phyloP scores from a whole-genome alignment of 768 basidiomycete genomes.

The Serendipita indica region DNA sequence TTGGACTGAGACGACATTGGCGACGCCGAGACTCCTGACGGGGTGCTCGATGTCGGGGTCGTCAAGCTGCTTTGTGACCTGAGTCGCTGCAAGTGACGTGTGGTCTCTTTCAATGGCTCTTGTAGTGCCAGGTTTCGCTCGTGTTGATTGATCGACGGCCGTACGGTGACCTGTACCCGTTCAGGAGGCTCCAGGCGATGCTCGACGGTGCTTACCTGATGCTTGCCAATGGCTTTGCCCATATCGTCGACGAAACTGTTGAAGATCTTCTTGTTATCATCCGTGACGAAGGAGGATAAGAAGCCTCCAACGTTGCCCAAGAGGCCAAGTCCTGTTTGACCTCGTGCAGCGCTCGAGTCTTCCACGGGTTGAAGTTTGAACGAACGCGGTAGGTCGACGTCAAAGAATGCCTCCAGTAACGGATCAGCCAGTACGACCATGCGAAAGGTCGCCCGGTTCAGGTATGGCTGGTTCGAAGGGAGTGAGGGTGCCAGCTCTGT shows the following conservation, averaged over 20 bases:
- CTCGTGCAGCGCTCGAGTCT: constrained; percentile 36
- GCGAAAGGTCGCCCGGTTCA: constrained; percentile 91
- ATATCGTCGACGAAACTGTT: constrained; percentile 88
- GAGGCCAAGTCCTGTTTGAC: constrained; percentile 33
- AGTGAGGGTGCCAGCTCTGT: constrained; percentile 32
- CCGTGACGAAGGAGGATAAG: constrained; percentile 79
- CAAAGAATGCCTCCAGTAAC: constrained; percentile 92
- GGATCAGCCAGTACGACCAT: constrained; percentile 99
- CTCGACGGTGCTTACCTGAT: constrained; percentile 39
- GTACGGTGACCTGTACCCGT: constrained; percentile 47
- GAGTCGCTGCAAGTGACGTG: constrained; percentile 22
- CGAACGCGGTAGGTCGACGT: constrained; percentile 74
- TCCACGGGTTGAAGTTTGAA: constrained; percentile 60
- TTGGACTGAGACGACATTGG: constrained; percentile 16
- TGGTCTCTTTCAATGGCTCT: constrained; percentile 65
- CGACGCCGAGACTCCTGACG: constrained; percentile 13
- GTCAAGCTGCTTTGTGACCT: constrained; percentile 18
- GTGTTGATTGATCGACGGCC: constrained; percentile 75
- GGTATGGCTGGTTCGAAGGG: constrained; percentile 74
- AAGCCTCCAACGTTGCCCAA: constrained; percentile 48
- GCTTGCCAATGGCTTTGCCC: constrained; percentile 86
- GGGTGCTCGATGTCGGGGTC: constrained; percentile 20
- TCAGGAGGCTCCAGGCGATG: constrained; percentile 5
- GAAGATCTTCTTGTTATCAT: constrained; percentile 87
- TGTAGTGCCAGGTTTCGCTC: constrained; percentile 44